Evolutionary conservation across 2,329 filamentous ascomycete species (phyloP).

Genomic region (Colletotrichum kahawae): DNA sequence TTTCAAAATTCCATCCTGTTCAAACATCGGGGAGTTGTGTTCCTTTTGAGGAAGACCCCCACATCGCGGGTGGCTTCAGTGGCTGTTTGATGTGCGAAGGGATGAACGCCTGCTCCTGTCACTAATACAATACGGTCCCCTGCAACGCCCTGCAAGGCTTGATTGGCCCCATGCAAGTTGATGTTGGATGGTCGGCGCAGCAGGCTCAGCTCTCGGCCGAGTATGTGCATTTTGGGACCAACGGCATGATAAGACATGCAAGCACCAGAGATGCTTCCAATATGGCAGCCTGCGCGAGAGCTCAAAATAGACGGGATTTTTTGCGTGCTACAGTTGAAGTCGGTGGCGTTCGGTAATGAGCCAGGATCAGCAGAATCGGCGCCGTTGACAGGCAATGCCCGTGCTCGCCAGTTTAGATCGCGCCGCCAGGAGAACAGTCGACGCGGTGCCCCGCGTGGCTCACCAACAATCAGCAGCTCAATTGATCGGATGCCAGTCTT

Average conservation of each 20-base stretch:
- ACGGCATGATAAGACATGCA: not conserved
- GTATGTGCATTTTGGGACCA: not conserved
- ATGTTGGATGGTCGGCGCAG: not conserved
- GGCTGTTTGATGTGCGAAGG: not conserved
- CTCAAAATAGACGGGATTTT: not conserved
- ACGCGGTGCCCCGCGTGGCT: not conserved
- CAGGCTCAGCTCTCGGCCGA: not conserved
- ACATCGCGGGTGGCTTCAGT: not conserved
- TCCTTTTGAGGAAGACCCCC: not conserved
- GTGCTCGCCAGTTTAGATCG: not conserved
- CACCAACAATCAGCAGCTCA: not conserved
- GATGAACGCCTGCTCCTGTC: not conserved
- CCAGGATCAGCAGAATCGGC: not conserved
- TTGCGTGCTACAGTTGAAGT: accelerated
- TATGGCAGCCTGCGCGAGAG: not conserved
- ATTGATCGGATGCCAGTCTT: not conserved
- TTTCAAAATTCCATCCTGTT: not conserved
- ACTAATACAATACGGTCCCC: not conserved
- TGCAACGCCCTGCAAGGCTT: not conserved
- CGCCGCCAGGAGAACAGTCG: not conserved
- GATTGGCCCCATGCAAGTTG: not conserved
- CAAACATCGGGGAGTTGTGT: not conserved
- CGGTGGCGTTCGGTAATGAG: not conserved
- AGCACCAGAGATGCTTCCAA: accelerated
- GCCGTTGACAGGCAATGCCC: not conserved